Conservation (phyloP, 306 rosid species). For the Pterocarpus macrocarpus region DNA sequence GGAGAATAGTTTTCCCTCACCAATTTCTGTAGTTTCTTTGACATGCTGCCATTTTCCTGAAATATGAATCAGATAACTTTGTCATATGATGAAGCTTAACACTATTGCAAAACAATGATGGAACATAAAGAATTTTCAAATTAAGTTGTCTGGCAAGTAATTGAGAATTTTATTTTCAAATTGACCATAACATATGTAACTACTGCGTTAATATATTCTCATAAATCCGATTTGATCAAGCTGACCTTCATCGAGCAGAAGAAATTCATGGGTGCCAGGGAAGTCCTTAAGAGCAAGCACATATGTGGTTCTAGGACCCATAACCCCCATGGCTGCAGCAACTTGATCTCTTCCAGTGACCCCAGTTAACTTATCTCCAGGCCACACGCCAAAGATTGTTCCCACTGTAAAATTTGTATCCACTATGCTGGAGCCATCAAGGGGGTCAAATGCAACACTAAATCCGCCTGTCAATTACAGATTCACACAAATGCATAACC, state of each 20-base stretch:
- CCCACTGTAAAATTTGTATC: constrained; percentile 99
- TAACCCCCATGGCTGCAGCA: constrained; percentile 98
- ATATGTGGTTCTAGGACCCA: constrained; percentile 97
- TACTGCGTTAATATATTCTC: not conserved
- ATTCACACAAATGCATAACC: constrained; percentile 39
- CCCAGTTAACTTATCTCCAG: constrained; percentile 96
- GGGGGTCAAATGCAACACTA: constrained; percentile 98
- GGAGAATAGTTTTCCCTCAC: constrained; percentile 96
- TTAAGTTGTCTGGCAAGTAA: not conserved
- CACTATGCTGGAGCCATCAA: constrained; percentile 98
- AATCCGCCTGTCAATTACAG: constrained; percentile 80
- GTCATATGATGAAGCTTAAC: constrained; percentile 33
- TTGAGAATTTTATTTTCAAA: constrained; percentile 3
- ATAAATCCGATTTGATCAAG: constrained; percentile 9
- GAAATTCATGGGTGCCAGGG: constrained; percentile 97
- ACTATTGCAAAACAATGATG: not conserved
- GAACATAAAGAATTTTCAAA: constrained; percentile 16
- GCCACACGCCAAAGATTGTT: constrained; percentile 98
- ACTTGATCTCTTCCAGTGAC: constrained; percentile 91
- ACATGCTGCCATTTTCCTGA: constrained; percentile 99
- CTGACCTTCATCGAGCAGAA: constrained; percentile 94
- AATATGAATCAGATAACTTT: constrained; percentile 35
- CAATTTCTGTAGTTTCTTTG: constrained; percentile 91
- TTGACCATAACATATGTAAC: not conserved
- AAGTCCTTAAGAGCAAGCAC: constrained; percentile 85